Base-by-base conservation (phyloP, 805 yeast species). In the Candida chilensis region DNA sequence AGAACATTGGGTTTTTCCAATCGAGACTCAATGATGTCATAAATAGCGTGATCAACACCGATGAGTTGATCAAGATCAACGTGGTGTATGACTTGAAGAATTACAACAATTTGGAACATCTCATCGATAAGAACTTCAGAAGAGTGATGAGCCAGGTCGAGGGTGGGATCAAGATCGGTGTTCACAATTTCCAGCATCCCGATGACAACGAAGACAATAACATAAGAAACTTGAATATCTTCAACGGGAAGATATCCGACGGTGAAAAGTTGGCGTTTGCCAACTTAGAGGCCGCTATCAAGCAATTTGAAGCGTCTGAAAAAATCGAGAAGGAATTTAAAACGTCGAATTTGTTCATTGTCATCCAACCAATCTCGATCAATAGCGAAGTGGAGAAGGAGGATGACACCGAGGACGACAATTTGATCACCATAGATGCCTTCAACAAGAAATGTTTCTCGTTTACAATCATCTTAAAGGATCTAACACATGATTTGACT, bases 191-290 rank as follows among this genome's bases (percentile, higher is more conserved):
- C 40, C 57, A 60, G 38, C 60, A 54, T 35, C 46, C 41, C 18
- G 51, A 44, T 19, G 50, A 42, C 22, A 41, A 35, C 15, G 43
- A 48, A 19, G 38, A 40, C 9, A 20, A 13, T 5, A 34, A 20
- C 20, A 28, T 36, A 34, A 63, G 69, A 18, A 71, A 72, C 29
- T 67, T 90, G 43, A 79, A 80, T 37, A 51, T 83, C 41, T 85
- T 87, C 48, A 59, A 67, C 14, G 96, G 96, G 6, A 80, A 81
- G 38, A 45, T 75, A 1, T 70, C 75, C 27, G 94, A 86, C 50
- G 96, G 92, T 10, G 94, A 83, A 45, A 90, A 92, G 51, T 68
- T 92, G 35, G 81, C 94, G 24, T 67, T 73, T 44, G 97, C 96
- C 4, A 88, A 86, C 47, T 66, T 90, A 42, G 95, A 86, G 18